Base-by-base conservation (phyloP, 331 rosid genomes). In the Quercus tomentella region DNA sequence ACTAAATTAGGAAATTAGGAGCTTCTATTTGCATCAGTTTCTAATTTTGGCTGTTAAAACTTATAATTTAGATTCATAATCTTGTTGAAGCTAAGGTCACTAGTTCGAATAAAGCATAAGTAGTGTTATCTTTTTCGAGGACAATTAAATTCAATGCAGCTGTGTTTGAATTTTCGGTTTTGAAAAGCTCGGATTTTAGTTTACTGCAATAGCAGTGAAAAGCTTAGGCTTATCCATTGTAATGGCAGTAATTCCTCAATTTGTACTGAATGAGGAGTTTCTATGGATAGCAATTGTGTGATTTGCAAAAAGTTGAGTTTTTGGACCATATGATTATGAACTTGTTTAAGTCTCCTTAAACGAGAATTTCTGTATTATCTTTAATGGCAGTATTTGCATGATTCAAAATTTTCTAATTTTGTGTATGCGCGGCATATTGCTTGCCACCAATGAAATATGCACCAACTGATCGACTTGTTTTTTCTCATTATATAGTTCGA, bases 401-500 rank as follows among this genome's bases (percentile, higher is more conserved):
- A 41, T 41, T 20, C 5, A 33, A 20, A 33, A 33, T 17, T 33
- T 20, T 18, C 30, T n/a, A 35, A 18, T 35, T 20, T 66, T 33
- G 25, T 49, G 52, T 43, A 0, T 12, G 54, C 5, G 0, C 0
- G 5, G 0, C 69, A 2, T 2, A 11, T 18, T 28, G 41, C 70
- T 2, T 12, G 66, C 18, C 0, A 23, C 18, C 31, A 60, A 28
- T 12, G 70, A 25, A 12, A 31, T 28, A 17, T 7, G 6, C 20
- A 10, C 56, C 28, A 37, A 4, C 22, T 73, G 3, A 66, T 15
- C 14, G 26, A 9, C 2, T 25, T 43, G 23, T 57, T 71, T 84
- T 43, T 78, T 15, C 7, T 9, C 35, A 61, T 54, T 54, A 56
- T 82, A 83, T 85, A 95, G 99, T 80, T 95, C 99, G 68, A 95